These are phyloP conservation scores for Tagetes erecta DNA, from an alignment of 129 eudicot species.

Conservation along the genomic window DNA sequence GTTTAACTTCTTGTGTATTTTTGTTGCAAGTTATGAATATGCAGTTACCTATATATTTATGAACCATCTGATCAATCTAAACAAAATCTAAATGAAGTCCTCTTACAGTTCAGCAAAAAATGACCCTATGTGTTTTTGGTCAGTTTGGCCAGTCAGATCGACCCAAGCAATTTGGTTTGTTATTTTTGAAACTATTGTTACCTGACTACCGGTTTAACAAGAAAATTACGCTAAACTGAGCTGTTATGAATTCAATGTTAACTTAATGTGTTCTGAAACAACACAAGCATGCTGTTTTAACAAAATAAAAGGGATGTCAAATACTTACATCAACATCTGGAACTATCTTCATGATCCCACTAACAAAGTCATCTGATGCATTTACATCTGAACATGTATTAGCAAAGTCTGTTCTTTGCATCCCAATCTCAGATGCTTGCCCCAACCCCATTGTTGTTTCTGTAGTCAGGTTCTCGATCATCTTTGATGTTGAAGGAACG, in stretches of 20 bases:
- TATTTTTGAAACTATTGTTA: background rate
- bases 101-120: background rate
- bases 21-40: background rate
- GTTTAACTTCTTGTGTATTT: background rate
- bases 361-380: slow-evolving; percentile 73
- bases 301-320: background rate
- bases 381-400: slow-evolving; percentile 46
- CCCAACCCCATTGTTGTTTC: slow-evolving; percentile 29
- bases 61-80: background rate
- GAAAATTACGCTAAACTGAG: background rate
- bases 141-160: background rate
- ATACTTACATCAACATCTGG: slow-evolving; percentile 91
- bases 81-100: background rate
- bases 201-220: background rate
- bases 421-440: slow-evolving; percentile 39
- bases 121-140: background rate
- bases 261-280: background rate
- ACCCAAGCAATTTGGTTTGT: background rate
- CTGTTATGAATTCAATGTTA: background rate
- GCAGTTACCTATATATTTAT: background rate
- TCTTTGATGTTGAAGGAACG: slow-evolving; percentile 39
- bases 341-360: slow-evolving; percentile 92
- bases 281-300: background rate
- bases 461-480: slow-evolving; percentile 36
- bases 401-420: slow-evolving; percentile 43